Evolutionary conservation across 1,139 yeast genomes (phyloP), one percentile per base, ranked within the genome.

Genomic region (Chernovozyma sophiae-reginae): DNA sequence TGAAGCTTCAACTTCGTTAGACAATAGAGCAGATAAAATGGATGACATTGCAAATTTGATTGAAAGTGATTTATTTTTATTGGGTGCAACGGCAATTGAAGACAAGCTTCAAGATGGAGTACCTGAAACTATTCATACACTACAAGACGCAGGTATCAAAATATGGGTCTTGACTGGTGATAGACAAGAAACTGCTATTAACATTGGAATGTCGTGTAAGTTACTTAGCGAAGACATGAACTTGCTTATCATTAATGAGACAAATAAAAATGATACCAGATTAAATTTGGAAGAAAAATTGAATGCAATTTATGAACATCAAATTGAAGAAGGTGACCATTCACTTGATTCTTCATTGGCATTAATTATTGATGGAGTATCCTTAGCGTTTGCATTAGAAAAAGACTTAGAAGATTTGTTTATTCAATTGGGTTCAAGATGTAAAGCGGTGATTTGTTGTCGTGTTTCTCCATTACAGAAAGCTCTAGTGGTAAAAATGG

Each of bases 91-190:
- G 31, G 99, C 98, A 2, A 92, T 94, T 56, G 99, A 94, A 58
- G 99, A 94, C 58, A 90, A 92, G 54, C 70, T 94, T 38, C 99
- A 94, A 63, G 98, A 92, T 42, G 98, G 97, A 27, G 99, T 94
- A 12, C 97, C 98, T 2, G 98, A 94, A 48, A 89, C 98, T 1
- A 94, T 94, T 42, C 92, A 86, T 46, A 86, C 95, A 3, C 70
- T 94, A 41, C 98, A 92, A 58, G 86, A 85, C 40, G 99, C 99
- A 0, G 97, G 97, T 13, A 89, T 94, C 48, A 92, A 89, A 56
- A 77, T 94, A 17, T 94, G 98, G 99, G 97, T 94, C 24, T 70
- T 94, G 40, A 94, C 99, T 8, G 99, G 99, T 49, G 99, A 94
- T 57, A 77, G 96, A 55, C 98, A 92, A 58, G 99, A 94, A 60